Percentiles rank a stretch among this genome's conserved stretches.
Evolutionary conservation across 1,284 basidiomycete species (phyloP).

Genomic region (Trametes pubescens): DNA sequence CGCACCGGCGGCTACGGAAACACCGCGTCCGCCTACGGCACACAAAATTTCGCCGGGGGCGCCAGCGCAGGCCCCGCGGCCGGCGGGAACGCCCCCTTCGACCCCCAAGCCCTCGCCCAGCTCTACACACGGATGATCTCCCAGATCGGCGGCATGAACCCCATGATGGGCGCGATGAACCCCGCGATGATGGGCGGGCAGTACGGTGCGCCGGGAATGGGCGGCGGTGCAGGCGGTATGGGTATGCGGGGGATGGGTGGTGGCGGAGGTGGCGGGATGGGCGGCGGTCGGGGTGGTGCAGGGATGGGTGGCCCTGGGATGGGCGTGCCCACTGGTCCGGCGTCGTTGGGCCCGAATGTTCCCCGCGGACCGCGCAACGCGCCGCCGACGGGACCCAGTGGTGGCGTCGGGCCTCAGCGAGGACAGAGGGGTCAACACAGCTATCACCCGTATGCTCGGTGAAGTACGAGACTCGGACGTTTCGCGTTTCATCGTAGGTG

Average conservation of each 20-base stretch:
- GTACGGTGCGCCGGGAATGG: slow-evolving; percentile 45
- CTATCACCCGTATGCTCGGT: slow-evolving; percentile 84
- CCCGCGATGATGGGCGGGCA: slow-evolving; percentile 37
- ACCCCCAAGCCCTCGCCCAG: slow-evolving; percentile 81
- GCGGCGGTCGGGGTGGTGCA: slow-evolving; percentile 51
- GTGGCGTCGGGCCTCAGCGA: slow-evolving; percentile 77
- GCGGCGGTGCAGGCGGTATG: slow-evolving; percentile 48
- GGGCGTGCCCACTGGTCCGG: slow-evolving; percentile 42
- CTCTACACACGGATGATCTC: slow-evolving; percentile 88
- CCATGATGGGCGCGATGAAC: slow-evolving; percentile 63
- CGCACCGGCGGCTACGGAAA: slow-evolving; percentile 34
- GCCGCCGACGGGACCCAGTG: slow-evolving; percentile 55
- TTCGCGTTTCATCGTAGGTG: neutral
- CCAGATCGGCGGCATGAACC: slow-evolving; percentile 65
- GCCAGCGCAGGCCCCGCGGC: slow-evolving; percentile 30
- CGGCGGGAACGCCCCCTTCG: slow-evolving; percentile 68
- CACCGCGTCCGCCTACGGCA: slow-evolving; percentile 42
- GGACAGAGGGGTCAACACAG: slow-evolving; percentile 76
- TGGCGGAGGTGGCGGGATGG: slow-evolving; percentile 52
- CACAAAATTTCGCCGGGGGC: slow-evolving; percentile 41
- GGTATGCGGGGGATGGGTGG: slow-evolving; percentile 50
- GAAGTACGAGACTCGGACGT: slow-evolving; percentile 11
- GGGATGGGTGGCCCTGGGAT: slow-evolving; percentile 48
- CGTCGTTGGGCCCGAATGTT: slow-evolving; percentile 61
- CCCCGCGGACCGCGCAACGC: slow-evolving; percentile 73